Percentiles rank a stretch among this genome's conserved stretches.
phyloP scores from a whole-genome alignment of 2,329 filamentous ascomycete genomes.

The Cladosporium sp. region DNA sequence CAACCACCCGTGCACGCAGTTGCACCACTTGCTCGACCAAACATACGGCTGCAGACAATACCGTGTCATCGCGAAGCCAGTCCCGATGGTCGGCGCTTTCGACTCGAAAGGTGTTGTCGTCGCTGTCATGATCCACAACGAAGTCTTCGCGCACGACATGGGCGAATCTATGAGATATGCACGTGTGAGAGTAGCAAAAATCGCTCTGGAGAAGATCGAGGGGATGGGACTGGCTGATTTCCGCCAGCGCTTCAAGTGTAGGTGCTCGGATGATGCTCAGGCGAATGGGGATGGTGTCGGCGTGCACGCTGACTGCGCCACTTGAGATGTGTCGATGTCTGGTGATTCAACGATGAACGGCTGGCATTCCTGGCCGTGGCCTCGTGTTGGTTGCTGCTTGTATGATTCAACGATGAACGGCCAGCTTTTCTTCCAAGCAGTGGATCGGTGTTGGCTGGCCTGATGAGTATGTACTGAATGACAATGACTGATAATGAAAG shows the following conservation, averaged over 20 bases:
- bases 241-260: conserved; percentile 60
- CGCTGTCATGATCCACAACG: conserved; percentile 73
- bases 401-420: background rate
- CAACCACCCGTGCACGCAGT: conserved; percentile 73
- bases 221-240: conserved; percentile 60
- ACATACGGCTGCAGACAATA: conserved; percentile 66
- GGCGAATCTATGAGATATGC: conserved; percentile 68
- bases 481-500: background rate
- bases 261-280: conserved; percentile 49
- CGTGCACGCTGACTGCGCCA: background rate
- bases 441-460: background rate
- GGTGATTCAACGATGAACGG: background rate
- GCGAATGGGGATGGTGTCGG: background rate
- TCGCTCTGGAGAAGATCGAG: conserved; percentile 54
- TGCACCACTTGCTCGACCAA: conserved; percentile 64
- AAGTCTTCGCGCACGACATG: conserved; percentile 64
- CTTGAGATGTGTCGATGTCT: background rate
- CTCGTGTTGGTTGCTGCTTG: too few species aligned
- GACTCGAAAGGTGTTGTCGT: conserved; percentile 57
- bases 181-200: conserved; percentile 65
- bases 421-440: background rate
- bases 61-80: conserved; percentile 56
- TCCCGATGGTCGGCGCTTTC: conserved; percentile 49
- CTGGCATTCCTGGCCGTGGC: too few species aligned
- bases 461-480: background rate